These are phyloP conservation scores for Rutstroemia sp. DNA, from an alignment of 2,329 filamentous ascomycete genomes.

Conservation along the genomic window DNA sequence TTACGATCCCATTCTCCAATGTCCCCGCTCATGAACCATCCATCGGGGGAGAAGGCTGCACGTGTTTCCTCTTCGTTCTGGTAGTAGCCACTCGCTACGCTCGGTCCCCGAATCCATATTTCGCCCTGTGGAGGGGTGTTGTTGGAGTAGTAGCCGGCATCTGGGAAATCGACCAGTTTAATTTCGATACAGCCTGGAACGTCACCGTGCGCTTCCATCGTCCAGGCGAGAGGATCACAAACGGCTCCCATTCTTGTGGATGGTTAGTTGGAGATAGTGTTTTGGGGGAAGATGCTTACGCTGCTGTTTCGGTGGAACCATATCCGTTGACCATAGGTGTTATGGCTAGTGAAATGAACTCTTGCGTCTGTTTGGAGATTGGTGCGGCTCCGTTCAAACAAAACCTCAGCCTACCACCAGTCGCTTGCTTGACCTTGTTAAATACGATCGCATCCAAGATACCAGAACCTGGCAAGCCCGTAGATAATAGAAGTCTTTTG, in stretches of 20 bases:
- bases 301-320: conserved; percentile 84
- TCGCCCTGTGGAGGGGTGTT: conserved; percentile 61
- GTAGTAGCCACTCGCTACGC: conserved; percentile 72
- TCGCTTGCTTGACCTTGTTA: conserved; percentile 81
- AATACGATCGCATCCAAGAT: conserved; percentile 79
- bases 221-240: conserved; percentile 77
- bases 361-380: conserved; percentile 76
- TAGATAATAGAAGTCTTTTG: conserved; percentile 35
- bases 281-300: conserved; percentile 39
- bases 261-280: too few relatives aligned
- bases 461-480: conserved; percentile 54
- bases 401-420: conserved; percentile 78
- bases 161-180: conserved; percentile 83
- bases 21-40: conserved; percentile 88
- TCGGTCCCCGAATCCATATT: conserved; percentile 71
- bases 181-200: conserved; percentile 70
- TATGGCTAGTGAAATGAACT: conserved; percentile 82
- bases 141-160: conserved; percentile 67
- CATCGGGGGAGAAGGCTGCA: conserved; percentile 65
- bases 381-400: conserved; percentile 91
- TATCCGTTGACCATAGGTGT: conserved; percentile 92
- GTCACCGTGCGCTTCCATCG: conserved; percentile 66
- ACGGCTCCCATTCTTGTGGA: conserved; percentile 61
- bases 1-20: conserved; percentile 70
- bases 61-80: conserved; percentile 65